These are phyloP conservation scores for Podila minutissima DNA, from an alignment of 192 early-diverging fungal species.

Conservation along the genomic window DNA sequence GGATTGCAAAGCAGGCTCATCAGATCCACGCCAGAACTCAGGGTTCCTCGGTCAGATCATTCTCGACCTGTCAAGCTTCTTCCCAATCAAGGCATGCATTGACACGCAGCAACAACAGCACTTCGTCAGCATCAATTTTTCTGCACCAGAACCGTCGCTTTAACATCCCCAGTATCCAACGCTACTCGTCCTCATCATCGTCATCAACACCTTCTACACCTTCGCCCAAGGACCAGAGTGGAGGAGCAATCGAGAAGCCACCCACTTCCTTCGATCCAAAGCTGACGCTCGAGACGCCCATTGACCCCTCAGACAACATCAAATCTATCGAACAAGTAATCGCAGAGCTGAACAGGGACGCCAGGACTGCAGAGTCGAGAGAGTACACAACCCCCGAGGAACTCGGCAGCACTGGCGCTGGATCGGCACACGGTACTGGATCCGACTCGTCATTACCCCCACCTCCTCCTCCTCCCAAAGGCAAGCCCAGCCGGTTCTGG, in stretches of 20 bases:
- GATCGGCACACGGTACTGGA: neutral
- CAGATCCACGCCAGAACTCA: neutral
- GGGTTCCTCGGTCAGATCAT: too few species aligned
- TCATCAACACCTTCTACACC: neutral
- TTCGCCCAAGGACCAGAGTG: neutral
- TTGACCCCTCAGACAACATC: conserved; percentile 6
- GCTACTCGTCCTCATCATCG: too few species aligned
- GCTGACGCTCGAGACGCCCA: neutral
- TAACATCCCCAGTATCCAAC: too few species aligned
- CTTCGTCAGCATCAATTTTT: neutral
- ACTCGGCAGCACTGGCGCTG: neutral
- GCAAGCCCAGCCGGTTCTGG: conserved; percentile 25
- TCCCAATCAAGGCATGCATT: too few species aligned
- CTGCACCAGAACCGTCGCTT: too few species aligned
- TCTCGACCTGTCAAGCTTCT: too few species aligned
- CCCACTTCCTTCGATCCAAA: conserved; percentile 10
- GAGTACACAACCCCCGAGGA: conserved; percentile 1
- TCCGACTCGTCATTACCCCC: conserved; percentile 8
- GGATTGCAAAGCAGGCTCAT: neutral
- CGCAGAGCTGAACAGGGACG: conserved; percentile 19
- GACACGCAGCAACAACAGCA: neutral
- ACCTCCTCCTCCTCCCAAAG: conserved; percentile 3
- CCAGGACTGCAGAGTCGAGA: neutral
- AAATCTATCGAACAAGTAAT: conserved; percentile 41
- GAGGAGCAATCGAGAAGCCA: conserved; percentile 12